Conservation (phyloP, 129 eudicot species). For the Artemisia tridentata region DNA sequence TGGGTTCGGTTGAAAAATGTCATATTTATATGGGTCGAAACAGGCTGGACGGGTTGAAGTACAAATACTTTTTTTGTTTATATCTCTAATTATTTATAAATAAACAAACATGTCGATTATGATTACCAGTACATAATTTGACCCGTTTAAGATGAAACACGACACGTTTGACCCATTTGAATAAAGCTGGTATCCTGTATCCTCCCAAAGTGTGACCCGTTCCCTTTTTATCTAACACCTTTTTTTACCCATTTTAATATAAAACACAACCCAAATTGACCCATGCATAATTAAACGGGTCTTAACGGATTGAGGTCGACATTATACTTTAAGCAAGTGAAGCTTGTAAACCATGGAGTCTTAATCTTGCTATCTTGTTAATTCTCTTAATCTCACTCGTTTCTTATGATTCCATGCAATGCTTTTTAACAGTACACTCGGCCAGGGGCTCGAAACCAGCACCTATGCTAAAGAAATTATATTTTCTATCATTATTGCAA, state of each 20-base stretch:
- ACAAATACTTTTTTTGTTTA: neutral
- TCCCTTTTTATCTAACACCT: too few species aligned
- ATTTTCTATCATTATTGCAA: constrained; percentile 72
- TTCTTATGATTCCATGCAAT: constrained; percentile 13
- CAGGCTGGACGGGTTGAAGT: neutral
- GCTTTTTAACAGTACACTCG: constrained; percentile 66
- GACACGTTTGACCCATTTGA: too few species aligned
- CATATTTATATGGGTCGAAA: neutral
- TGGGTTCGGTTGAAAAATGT: neutral
- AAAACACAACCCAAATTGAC: too few species aligned
- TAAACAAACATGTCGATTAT: neutral
- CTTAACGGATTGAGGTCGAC: neutral
- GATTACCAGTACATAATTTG: too few species aligned
- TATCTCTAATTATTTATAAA: neutral
- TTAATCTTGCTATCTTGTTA: neutral
- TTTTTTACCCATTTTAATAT: too few species aligned
- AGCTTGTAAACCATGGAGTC: neutral
- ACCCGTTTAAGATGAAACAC: too few species aligned
- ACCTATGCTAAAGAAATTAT: constrained; percentile 72
- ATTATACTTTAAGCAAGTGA: neutral
- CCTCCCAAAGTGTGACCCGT: too few species aligned
- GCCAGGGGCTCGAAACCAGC: constrained; percentile 91
- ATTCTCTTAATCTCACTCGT: neutral
- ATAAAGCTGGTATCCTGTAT: too few species aligned
- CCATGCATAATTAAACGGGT: neutral